Evolutionary conservation across 2,329 filamentous ascomycete genomes (phyloP).

Genomic region (Xylaria sp.): DNA sequence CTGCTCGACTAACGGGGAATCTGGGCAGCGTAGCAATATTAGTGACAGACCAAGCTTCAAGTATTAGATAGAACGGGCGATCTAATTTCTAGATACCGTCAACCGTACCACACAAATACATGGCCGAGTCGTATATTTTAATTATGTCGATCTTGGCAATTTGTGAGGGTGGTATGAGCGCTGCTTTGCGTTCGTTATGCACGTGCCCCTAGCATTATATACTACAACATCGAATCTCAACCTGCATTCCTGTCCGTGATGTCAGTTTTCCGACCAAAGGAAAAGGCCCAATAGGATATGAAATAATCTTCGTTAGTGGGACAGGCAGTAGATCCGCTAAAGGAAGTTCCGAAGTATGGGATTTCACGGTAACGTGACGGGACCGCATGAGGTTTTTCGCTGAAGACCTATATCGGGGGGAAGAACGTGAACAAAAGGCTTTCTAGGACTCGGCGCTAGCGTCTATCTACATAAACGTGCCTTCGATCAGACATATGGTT

Average conservation of each 20-base stretch:
- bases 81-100: neutral
- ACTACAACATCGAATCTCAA: no score
- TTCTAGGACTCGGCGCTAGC: constrained; percentile 8
- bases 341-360: neutral
- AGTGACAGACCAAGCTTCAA: neutral
- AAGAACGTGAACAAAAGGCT: constrained; percentile 4
- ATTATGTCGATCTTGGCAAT: neutral
- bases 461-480: constrained; percentile 9
- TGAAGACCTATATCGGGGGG: neutral
- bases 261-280: neutral
- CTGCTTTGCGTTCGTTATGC: neutral
- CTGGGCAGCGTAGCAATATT: neutral
- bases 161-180: neutral
- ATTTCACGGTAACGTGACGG: neutral
- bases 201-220: no score
- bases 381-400: neutral
- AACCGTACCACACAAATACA: no score
- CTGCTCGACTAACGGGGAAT: neutral
- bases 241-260: neutral
- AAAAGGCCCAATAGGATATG: neutral
- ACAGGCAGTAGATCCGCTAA: neutral
- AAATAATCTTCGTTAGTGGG: neutral
- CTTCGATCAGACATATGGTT: constrained; percentile 2
- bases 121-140: neutral
- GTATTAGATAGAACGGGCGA: neutral